These are phyloP conservation scores for Leishmania guyanensis DNA, from an alignment of 208 protist species.

Conservation along the genomic window DNA sequence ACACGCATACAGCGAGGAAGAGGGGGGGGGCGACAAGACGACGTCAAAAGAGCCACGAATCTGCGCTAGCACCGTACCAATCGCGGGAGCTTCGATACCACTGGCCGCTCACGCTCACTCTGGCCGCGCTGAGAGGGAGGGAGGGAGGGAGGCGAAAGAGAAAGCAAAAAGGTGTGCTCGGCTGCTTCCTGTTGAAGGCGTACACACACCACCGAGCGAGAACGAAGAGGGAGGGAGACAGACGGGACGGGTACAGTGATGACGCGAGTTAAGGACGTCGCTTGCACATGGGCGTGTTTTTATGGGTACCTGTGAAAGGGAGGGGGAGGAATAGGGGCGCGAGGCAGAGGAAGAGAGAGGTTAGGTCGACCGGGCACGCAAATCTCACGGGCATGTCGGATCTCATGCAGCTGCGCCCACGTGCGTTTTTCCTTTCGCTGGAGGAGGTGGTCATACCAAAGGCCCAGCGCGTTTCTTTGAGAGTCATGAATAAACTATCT, in stretches of 20 bases:
- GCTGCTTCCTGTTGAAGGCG: background rate
- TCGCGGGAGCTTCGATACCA: background rate
- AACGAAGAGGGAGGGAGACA: background rate
- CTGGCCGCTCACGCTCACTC: too few species aligned
- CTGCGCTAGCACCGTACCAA: background rate
- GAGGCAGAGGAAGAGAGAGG: background rate
- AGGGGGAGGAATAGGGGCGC: background rate
- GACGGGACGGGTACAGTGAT: background rate
- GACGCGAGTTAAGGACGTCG: background rate
- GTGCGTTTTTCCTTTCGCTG: background rate
- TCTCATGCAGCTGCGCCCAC: background rate
- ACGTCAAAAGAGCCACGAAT: background rate
- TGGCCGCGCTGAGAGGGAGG: background rate
- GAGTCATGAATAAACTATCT: too few species aligned
- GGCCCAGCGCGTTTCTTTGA: background rate
- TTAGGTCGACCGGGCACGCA: background rate
- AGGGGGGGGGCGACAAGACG: background rate
- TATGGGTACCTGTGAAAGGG: background rate
- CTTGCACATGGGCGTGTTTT: background rate
- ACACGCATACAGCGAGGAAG: background rate
- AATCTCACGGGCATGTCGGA: background rate
- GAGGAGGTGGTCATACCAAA: background rate
- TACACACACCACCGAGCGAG: background rate
- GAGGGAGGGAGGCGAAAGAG: background rate
- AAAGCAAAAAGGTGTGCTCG: background rate